Percentiles rank a stretch among this genome's conserved stretches.
These are phyloP conservation scores for Pyrenophora teres DNA, from an alignment of 2,329 filamentous ascomycete genomes.

Conservation along the genomic window DNA sequence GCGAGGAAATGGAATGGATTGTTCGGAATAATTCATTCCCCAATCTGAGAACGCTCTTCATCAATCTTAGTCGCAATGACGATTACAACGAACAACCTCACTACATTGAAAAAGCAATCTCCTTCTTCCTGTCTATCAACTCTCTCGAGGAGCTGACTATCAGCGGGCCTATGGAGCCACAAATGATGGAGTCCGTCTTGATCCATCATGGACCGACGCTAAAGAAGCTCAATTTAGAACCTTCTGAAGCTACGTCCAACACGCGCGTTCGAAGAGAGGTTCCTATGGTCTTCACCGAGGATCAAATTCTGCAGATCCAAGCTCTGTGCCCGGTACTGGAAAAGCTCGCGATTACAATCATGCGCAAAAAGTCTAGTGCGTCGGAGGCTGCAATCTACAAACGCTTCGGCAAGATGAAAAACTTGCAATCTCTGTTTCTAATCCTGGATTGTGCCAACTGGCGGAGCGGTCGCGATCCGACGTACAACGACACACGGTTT, in stretches of 20 bases:
- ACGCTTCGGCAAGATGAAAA: conserved; percentile 21
- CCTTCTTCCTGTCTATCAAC: conserved; percentile 23
- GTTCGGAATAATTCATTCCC: conserved; percentile 15
- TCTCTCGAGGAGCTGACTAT: conserved; percentile 21
- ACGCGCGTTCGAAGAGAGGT: neutral
- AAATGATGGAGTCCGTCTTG: conserved; percentile 17
- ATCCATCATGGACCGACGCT: conserved; percentile 17
- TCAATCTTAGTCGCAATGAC: conserved; percentile 20
- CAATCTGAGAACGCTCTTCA: conserved; percentile 12
- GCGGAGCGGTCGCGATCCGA: neutral
- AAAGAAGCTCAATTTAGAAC: conserved; percentile 16
- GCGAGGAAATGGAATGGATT: conserved; percentile 26
- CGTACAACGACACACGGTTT: neutral
- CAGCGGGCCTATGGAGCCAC: conserved; percentile 17
- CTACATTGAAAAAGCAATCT: conserved; percentile 23
- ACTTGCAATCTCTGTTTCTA: conserved; percentile 22
- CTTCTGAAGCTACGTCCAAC: conserved; percentile 4
- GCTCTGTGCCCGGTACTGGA: conserved; percentile 16
- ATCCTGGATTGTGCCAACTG: neutral
- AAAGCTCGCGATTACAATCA: conserved; percentile 23
- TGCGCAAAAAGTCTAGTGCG: conserved; percentile 21
- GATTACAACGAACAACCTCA: conserved; percentile 15
- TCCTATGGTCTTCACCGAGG: conserved; percentile 19
- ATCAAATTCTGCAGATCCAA: conserved; percentile 19
- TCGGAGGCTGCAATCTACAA: conserved; percentile 22